Conservation (phyloP, 2,329 filamentous ascomycete species). For the Trichophyton schoenleinii region DNA sequence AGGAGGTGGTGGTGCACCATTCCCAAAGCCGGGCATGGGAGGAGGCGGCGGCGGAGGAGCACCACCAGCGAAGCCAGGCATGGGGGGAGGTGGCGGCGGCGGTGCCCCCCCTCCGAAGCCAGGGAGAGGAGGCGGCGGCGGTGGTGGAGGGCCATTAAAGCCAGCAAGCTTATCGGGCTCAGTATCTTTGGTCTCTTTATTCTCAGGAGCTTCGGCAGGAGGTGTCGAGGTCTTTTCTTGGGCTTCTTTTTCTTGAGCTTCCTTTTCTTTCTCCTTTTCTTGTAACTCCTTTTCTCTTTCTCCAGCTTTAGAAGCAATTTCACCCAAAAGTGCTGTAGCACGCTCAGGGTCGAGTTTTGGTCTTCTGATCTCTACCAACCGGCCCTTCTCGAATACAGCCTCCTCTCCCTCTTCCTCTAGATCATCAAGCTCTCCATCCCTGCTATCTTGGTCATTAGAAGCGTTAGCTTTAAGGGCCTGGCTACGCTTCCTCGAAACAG, state of each 20-base stretch:
- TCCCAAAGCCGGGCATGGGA: conserved; percentile 33
- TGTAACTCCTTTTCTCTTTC: conserved; percentile 44
- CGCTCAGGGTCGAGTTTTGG: conserved; percentile 52
- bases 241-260: background rate
- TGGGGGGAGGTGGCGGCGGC: conserved; percentile 25
- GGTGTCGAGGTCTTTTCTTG: conserved; percentile 50
- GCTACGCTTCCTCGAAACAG: conserved; percentile 48
- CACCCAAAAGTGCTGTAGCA: conserved; percentile 53
- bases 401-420: conserved; percentile 48
- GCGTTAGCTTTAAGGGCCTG: conserved; percentile 29
- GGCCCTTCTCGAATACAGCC: conserved; percentile 63
- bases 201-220: background rate
- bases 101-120: conserved; percentile 31
- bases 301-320: conserved; percentile 66
- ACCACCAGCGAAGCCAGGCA: conserved; percentile 31
- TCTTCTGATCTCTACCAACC: conserved; percentile 60
- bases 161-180: conserved; percentile 11
- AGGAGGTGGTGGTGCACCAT: conserved; percentile 30
- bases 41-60: conserved; percentile 40
- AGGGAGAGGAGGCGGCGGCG: conserved; percentile 37
- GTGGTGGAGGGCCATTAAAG: conserved; percentile 31
- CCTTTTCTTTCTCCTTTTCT: background rate
- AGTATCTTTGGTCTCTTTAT: conserved; percentile 1
- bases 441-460: conserved; percentile 25
- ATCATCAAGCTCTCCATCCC: conserved; percentile 40